A percentile compares a stretch with the other conserved stretches of the same genome.
These are phyloP conservation scores for Claviceps maximensis DNA, from an alignment of 2,329 filamentous ascomycete genomes.

Conservation along the genomic window DNA sequence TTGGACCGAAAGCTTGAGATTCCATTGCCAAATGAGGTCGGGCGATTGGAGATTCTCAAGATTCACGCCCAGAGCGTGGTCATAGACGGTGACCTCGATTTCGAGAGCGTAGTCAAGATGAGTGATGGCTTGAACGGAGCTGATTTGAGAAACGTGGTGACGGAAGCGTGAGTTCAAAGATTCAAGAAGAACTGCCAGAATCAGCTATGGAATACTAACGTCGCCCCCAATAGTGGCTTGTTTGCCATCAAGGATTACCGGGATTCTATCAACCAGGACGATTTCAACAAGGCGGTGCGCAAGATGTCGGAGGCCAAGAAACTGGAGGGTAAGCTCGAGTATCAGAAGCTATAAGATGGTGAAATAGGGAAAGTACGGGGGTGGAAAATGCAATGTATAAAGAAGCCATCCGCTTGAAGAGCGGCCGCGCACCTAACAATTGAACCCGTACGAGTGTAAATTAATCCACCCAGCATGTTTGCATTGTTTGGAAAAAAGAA, in stretches of 20 bases:
- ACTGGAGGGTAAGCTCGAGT: slow-evolving; percentile 93
- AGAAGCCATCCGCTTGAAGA: not conserved
- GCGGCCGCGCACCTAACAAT: not conserved
- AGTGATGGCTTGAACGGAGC: slow-evolving; percentile 95
- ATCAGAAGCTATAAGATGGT: slow-evolving; percentile 67
- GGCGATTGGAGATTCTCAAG: slow-evolving; percentile 92
- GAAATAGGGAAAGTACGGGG: not conserved
- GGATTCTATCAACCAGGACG: slow-evolving; percentile 92
- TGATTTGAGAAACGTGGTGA: slow-evolving; percentile 94
- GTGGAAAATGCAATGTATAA: not conserved
- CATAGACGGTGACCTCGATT: slow-evolving; percentile 91
- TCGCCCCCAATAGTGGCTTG: slow-evolving; percentile 48
- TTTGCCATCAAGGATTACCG: slow-evolving; percentile 98
- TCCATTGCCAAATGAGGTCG: slow-evolving; percentile 90
- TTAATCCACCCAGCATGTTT: not conserved
- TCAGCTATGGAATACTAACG: not conserved
- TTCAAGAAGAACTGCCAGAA: slow-evolving; percentile 8
- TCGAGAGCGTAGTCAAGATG: slow-evolving; percentile 99
- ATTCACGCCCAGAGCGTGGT: slow-evolving; percentile 83
- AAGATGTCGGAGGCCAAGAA: slow-evolving; percentile 98
- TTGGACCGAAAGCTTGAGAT: slow-evolving; percentile 98
- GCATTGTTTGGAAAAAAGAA: not conserved
- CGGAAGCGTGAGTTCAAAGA: slow-evolving; percentile 71
- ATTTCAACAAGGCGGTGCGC: slow-evolving; percentile 97
- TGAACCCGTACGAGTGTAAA: not conserved